phyloP scores from a whole-genome alignment of 345 rosid species.

The Brassica cretica region DNA sequence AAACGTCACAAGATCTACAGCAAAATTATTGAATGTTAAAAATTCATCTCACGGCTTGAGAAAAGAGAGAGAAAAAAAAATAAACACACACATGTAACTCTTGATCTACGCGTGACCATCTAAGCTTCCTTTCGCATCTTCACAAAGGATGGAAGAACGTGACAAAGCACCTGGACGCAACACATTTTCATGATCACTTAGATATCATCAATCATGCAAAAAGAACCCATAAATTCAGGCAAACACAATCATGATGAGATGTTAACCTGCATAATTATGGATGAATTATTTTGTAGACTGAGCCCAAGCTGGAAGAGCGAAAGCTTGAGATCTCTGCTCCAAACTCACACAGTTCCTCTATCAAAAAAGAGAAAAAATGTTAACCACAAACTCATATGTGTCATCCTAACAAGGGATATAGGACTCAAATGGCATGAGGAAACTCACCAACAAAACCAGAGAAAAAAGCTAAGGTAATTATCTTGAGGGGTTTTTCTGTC shows the following conservation, averaged over 20 bases:
- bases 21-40: slow-evolving; percentile 38
- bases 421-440: slow-evolving; percentile 8
- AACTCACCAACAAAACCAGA: slow-evolving; percentile 82
- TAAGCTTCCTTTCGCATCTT: slow-evolving; percentile 92
- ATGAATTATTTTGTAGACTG: slow-evolving; percentile 86
- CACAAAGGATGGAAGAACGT: slow-evolving; percentile 81
- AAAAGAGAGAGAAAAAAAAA: slow-evolving; percentile 29
- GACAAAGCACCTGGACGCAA: slow-evolving; percentile 71
- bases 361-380: slow-evolving; percentile 20
- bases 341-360: slow-evolving; percentile 85
- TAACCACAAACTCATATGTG: background rate
- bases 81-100: slow-evolving; percentile 93
- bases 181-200: slow-evolving; percentile 5
- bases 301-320: slow-evolving; percentile 95
- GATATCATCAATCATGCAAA: slow-evolving; percentile 3
- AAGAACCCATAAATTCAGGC: slow-evolving; percentile 6
- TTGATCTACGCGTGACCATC: slow-evolving; percentile 95
- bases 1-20: slow-evolving; percentile 40
- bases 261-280: slow-evolving; percentile 83
- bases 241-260: slow-evolving; percentile 18
- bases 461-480: slow-evolving; percentile 84
- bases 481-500: slow-evolving; percentile 48
- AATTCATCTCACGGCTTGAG: slow-evolving; percentile 70
- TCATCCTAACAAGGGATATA: background rate
- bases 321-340: slow-evolving; percentile 73